phyloP scores from a whole-genome alignment of 495 filamentous ascomycete genomes.

The Penicillium bialowiezense region DNA sequence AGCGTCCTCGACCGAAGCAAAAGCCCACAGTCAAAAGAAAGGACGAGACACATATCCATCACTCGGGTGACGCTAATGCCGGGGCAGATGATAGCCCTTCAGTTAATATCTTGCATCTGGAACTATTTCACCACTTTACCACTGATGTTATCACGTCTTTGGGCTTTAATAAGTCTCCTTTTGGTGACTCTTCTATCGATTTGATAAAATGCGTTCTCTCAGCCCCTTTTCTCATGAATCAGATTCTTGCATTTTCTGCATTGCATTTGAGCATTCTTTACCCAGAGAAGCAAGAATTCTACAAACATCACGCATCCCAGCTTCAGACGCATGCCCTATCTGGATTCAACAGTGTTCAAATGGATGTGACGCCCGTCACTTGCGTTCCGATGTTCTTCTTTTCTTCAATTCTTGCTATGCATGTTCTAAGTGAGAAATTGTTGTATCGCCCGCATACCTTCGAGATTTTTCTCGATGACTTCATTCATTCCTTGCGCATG shows the following conservation, averaged over 20 bases:
- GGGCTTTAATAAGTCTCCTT: background rate
- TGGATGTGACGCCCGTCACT: slow-evolving; percentile 27
- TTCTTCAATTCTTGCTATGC: slow-evolving; percentile 41
- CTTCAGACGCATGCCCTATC: slow-evolving; percentile 47
- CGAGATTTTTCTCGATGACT: slow-evolving; percentile 33
- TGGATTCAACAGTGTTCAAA: slow-evolving; percentile 34
- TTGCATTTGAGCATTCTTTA: slow-evolving; percentile 37
- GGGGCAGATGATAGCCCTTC: background rate
- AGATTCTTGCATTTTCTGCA: slow-evolving; percentile 41
- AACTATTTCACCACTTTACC: background rate
- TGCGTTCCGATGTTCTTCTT: slow-evolving; percentile 49
- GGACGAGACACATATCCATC: background rate
- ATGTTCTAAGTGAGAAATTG: slow-evolving; percentile 44
- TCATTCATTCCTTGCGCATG: slow-evolving; percentile 39
- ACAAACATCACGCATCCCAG: slow-evolving; percentile 43
- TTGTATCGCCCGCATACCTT: slow-evolving; percentile 24
- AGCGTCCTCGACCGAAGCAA: too few relatives aligned
- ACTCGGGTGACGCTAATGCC: background rate
- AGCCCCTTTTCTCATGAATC: slow-evolving; percentile 40
- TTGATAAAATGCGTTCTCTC: background rate
- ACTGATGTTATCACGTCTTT: background rate
- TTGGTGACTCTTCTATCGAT: background rate
- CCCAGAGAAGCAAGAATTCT: slow-evolving; percentile 29
- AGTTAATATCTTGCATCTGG: background rate
- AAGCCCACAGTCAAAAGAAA: background rate